Evolutionary conservation across 352 stramenopile genomes (phyloP), one percentile per base, ranked within the genome.

Genomic region (Pythium periplocum): DNA sequence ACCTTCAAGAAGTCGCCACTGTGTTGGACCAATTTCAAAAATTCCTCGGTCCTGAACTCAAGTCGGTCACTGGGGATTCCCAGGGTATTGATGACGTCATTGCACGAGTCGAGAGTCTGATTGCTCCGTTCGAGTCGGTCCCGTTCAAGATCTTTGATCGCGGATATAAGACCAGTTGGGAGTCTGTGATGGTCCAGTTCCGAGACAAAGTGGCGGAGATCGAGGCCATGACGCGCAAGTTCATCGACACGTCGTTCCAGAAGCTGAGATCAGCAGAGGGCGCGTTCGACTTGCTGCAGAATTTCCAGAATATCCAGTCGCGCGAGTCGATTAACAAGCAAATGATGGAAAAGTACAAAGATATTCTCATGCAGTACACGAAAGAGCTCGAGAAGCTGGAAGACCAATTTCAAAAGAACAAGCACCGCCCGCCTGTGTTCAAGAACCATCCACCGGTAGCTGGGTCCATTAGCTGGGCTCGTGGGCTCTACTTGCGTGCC

Each of bases 281-380:
- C 10, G 95, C 95, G 3, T 98, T 98, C 48, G 93, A 98, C 64
- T 71, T 98, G 45, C 80, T 98, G n/a, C 84, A 98, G 55, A 98
- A 98, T 56, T 98, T 98, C 62, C 88, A 98, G 54, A 97, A 97
- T 44, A 98, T 98, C 49, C 85, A 98, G 61, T 94, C 87, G 4
- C 87, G 94, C 37, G 90, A 98, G 48, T 96, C 83, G 9, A 98
- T 98, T 60, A 97, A 98, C 75, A 96, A 96, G 58, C 88, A 97
- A 49, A 98, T 98, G 85, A 96, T 97, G 82, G 87, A 97, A 48
- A 97, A 98, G 53, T 98, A 98, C 73, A 97, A 98, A 55, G 91
- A 98, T 48, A 98, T 98, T 32, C 62, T 98, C 36, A 85, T 96
- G 75, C 92, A 98, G 73, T 98, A 98, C 75, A 95, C 86, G 8